These are phyloP conservation scores for Pharnaceum exiguum DNA, from an alignment of 148 eudicot genomes.

Conservation along the genomic window DNA sequence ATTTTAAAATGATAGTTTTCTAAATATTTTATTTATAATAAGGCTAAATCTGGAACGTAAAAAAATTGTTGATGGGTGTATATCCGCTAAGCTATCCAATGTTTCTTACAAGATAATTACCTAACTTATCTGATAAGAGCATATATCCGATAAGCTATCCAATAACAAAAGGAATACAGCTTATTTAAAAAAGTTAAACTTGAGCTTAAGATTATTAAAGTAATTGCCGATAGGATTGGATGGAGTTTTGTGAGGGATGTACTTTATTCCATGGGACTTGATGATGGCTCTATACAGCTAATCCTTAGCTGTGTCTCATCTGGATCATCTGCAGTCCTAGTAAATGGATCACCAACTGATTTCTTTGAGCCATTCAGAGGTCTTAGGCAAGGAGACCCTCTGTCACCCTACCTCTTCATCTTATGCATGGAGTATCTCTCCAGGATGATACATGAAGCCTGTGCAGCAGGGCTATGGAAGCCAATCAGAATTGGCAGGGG, in stretches of 20 bases:
- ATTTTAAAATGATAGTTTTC: no score
- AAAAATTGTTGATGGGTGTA: no score
- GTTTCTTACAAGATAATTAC: no score
- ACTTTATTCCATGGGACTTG: neutral
- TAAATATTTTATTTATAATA: no score
- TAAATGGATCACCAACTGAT: neutral
- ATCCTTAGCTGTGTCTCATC: neutral
- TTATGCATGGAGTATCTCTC: neutral
- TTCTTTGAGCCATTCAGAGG: neutral
- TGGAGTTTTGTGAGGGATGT: neutral
- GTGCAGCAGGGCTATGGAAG: neutral
- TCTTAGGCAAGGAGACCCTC: constrained; percentile 1
- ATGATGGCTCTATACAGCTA: neutral
- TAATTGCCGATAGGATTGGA: neutral
- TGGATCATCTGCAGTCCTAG: neutral
- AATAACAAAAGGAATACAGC: no score
- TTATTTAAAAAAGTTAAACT: no score
- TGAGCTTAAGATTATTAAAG: no score
- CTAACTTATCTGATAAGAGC: no score
- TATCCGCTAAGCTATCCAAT: no score
- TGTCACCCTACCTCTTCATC: constrained; percentile 4
- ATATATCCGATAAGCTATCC: no score
- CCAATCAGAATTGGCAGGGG: neutral
- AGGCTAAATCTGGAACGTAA: no score
- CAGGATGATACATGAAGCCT: neutral